Conservation (phyloP, 176 grass and related monocot genomes). For the Dactylis glomerata region DNA sequence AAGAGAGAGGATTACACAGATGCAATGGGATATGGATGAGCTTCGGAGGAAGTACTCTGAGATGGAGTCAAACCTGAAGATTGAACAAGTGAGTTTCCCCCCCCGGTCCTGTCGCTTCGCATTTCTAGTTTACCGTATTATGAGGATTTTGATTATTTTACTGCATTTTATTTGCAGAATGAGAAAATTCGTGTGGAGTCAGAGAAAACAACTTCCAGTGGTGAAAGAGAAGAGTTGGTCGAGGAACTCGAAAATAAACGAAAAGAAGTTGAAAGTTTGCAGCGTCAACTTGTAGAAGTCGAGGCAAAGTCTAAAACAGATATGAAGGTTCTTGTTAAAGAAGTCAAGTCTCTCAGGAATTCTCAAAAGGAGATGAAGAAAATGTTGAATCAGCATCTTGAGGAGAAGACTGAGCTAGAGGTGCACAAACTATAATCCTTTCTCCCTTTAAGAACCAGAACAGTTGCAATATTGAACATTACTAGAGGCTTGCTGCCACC, state of each 20-base stretch:
- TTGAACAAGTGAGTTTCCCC: conserved; percentile 56
- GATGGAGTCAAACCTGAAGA: conserved; percentile 74
- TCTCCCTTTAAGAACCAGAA: background rate
- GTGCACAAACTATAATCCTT: conserved; percentile 32
- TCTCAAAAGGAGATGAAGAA: conserved; percentile 85
- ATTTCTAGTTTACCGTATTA: conserved; percentile 17
- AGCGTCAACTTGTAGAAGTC: conserved; percentile 62
- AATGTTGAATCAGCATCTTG: conserved; percentile 58
- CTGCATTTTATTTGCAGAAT: conserved; percentile 42
- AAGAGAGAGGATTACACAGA: conserved; percentile 89
- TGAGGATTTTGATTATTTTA: conserved; percentile 12
- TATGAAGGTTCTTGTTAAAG: conserved; percentile 91
- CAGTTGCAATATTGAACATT: conserved; percentile 13
- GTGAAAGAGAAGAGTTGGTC: conserved; percentile 66
- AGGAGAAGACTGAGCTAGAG: conserved; percentile 91
- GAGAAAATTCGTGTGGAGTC: conserved; percentile 70
- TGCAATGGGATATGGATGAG: conserved; percentile 99
- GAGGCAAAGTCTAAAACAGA: conserved; percentile 92
- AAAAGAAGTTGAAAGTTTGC: conserved; percentile 69
- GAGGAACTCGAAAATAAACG: conserved; percentile 65
- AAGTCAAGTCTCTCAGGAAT: conserved; percentile 89
- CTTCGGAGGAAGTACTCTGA: conserved; percentile 81
- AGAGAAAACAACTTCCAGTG: conserved; percentile 53
- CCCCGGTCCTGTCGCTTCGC: background rate
- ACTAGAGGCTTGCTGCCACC: conserved; percentile 3